A percentile compares a stretch with the other conserved stretches of the same genome.
phyloP scores from a whole-genome alignment of 1,284 basidiomycete genomes.

The Cutaneotrichosporon sp. region DNA sequence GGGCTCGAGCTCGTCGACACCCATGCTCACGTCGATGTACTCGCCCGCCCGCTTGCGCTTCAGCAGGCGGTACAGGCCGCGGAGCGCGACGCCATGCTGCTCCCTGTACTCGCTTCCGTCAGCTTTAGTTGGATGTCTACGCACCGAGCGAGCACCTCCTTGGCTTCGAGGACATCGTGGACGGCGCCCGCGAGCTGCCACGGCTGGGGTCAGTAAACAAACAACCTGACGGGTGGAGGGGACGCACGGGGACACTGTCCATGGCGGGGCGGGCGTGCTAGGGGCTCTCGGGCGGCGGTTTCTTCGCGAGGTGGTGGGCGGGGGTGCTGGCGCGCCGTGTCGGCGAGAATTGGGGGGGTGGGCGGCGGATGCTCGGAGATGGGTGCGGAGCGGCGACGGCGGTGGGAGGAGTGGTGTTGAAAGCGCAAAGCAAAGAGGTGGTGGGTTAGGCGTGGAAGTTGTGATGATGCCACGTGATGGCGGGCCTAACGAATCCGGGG shows the following conservation, averaged over 20 bases:
- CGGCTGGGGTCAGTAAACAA: conserved; percentile 15
- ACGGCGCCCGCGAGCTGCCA: conserved; percentile 35
- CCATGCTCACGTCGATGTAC: conserved; percentile 30
- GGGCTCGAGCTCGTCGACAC: conserved; percentile 21
- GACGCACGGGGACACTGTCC: conserved; percentile 32
- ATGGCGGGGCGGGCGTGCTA: conserved; percentile 23
- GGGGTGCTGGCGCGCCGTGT: neutral
- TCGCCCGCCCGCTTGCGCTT: conserved; percentile 27
- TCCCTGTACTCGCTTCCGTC: conserved; percentile 27
- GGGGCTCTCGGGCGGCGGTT: conserved; percentile 12
- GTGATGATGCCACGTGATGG: neutral
- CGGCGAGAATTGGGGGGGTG: neutral
- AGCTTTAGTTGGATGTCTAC: too few relatives aligned
- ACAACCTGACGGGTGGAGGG: neutral
- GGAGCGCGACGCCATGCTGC: conserved; percentile 36
- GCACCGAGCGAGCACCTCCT: conserved; percentile 29
- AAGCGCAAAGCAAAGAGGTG: neutral
- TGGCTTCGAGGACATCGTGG: conserved; percentile 32
- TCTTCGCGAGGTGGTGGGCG: conserved; percentile 11
- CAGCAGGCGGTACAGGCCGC: conserved; percentile 36
- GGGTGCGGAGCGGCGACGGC: neutral
- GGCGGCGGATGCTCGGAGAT: conserved; percentile 11
- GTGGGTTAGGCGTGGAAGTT: neutral
- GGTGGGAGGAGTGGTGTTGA: conserved; percentile 2
- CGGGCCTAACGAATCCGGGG: neutral